phyloP scores from a whole-genome alignment of 2,329 filamentous ascomycete genomes.

The Penicillium glabrum region DNA sequence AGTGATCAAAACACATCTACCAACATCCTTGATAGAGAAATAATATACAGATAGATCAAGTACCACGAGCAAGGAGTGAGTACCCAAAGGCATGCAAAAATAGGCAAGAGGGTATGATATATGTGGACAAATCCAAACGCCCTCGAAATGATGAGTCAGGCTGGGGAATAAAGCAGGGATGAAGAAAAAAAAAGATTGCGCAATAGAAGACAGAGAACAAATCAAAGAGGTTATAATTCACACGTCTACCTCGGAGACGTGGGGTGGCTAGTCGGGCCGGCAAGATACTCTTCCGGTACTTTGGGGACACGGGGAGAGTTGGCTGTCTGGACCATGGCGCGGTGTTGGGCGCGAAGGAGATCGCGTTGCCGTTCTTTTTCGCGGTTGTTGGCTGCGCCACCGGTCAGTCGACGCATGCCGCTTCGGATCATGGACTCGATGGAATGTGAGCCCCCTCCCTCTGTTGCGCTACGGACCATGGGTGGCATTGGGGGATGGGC shows the following conservation, averaged over 20 bases:
- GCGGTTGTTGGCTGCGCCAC: slow-evolving; percentile 40
- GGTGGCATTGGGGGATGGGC: slow-evolving; percentile 20
- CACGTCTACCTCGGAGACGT: slow-evolving; percentile 31
- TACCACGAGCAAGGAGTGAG: not conserved
- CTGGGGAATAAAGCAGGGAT: slow-evolving; percentile 1
- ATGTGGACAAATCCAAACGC: slow-evolving; percentile 13
- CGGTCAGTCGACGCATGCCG: slow-evolving; percentile 49
- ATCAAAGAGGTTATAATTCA: not conserved
- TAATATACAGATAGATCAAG: slow-evolving; percentile 8
- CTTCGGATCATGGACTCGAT: slow-evolving; percentile 47
- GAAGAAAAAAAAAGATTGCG: slow-evolving; percentile 1
- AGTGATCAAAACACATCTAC: slow-evolving; percentile 1
- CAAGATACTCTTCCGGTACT: slow-evolving; percentile 49
- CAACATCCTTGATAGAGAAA: slow-evolving; percentile 2
- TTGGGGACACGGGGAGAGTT: slow-evolving; percentile 48
- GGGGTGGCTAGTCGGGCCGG: slow-evolving; percentile 36
- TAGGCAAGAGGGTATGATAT: slow-evolving; percentile 14
- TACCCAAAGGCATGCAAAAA: not conserved
- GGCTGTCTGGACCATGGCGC: slow-evolving; percentile 38
- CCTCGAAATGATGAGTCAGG: slow-evolving; percentile 12
- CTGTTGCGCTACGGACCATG: slow-evolving; percentile 36
- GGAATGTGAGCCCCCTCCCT: slow-evolving; percentile 38
- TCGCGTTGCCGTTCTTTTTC: slow-evolving; percentile 49
- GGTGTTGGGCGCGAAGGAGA: slow-evolving; percentile 43
- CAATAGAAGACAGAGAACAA: not conserved